Evolutionary conservation across 352 stramenopile genomes (phyloP).

Genomic region (Blastocystis sp.): DNA sequence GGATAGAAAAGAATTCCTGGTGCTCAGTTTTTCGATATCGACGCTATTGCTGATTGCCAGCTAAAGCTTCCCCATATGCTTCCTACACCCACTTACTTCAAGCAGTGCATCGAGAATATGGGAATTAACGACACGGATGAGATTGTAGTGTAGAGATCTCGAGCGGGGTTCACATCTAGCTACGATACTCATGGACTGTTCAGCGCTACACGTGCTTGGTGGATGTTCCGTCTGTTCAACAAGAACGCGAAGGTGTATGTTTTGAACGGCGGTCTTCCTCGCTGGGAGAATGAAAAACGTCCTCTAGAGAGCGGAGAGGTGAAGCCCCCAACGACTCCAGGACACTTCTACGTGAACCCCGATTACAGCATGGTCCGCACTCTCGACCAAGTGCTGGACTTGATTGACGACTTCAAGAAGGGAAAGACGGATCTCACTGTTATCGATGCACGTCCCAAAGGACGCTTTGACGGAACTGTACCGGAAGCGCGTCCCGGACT

Average conservation of each 20-base stretch:
- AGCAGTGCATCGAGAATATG: conserved; percentile 56
- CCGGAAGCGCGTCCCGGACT: conserved; percentile 25
- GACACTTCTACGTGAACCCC: conserved; percentile 51
- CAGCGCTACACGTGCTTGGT: conserved; percentile 55
- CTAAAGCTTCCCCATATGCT: conserved; percentile 54
- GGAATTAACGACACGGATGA: conserved; percentile 58
- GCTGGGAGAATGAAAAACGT: conserved; percentile 53
- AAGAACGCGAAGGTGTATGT: conserved; percentile 58
- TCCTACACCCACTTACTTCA: conserved; percentile 48
- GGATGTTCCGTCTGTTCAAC: conserved; percentile 62
- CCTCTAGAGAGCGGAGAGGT: neutral
- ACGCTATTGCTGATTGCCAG: conserved; percentile 41
- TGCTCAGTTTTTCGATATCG: conserved; percentile 59
- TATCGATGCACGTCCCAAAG: conserved; percentile 41
- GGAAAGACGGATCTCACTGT: conserved; percentile 32
- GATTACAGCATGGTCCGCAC: conserved; percentile 49
- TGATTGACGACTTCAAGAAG: conserved; percentile 49
- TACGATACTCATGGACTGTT: conserved; percentile 61
- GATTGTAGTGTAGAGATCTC: conserved; percentile 16
- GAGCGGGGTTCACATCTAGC: neutral
- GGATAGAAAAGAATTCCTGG: conserved; percentile 47
- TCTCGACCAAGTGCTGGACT: conserved; percentile 52
- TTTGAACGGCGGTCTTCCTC: conserved; percentile 50
- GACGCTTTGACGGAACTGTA: conserved; percentile 36
- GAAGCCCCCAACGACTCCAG: neutral